Conservation (phyloP, 2,329 filamentous ascomycete species). For the Dothideomycetes sp. region DNA sequence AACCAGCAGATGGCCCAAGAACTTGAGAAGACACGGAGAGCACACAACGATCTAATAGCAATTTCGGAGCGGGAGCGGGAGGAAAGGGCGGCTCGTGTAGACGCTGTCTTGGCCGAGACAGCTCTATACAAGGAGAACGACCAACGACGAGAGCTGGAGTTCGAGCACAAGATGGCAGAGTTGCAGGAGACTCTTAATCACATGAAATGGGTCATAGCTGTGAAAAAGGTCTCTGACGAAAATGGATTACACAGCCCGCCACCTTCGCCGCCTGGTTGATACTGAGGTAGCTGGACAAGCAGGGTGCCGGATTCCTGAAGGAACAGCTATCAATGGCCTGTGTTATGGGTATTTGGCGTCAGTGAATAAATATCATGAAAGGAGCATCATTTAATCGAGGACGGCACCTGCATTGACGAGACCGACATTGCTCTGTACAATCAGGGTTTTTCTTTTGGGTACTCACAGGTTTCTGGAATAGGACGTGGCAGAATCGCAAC, state of each 20-base stretch:
- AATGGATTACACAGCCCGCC: slow-evolving; percentile 6
- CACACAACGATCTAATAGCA: slow-evolving; percentile 50
- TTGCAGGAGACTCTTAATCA: slow-evolving; percentile 52
- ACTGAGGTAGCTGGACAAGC: not conserved
- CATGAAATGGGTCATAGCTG: slow-evolving; percentile 61
- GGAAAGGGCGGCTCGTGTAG: slow-evolving; percentile 51
- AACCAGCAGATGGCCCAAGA: slow-evolving; percentile 65
- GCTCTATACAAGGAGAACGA: slow-evolving; percentile 45
- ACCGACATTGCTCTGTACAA: too few relatives aligned
- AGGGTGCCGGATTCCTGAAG: not conserved
- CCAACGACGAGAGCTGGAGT: slow-evolving; percentile 48
- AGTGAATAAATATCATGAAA: too few relatives aligned
- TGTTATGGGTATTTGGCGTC: not conserved
- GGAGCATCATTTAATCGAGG: too few relatives aligned
- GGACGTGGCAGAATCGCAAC: too few relatives aligned
- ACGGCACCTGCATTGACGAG: not conserved
- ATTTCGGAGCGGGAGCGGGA: slow-evolving; percentile 55
- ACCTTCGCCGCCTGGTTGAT: slow-evolving; percentile 1
- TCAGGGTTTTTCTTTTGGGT: too few relatives aligned
- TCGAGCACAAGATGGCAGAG: slow-evolving; percentile 47
- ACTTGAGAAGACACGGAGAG: slow-evolving; percentile 46
- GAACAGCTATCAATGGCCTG: not conserved
- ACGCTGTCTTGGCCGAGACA: slow-evolving; percentile 48
- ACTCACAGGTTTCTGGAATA: too few relatives aligned
- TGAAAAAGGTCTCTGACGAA: slow-evolving; percentile 36